A percentile compares a stretch with the other conserved stretches of the same genome.
Conservation (phyloP, 1,139 yeast species). For the Diutina neorugosa region DNA sequence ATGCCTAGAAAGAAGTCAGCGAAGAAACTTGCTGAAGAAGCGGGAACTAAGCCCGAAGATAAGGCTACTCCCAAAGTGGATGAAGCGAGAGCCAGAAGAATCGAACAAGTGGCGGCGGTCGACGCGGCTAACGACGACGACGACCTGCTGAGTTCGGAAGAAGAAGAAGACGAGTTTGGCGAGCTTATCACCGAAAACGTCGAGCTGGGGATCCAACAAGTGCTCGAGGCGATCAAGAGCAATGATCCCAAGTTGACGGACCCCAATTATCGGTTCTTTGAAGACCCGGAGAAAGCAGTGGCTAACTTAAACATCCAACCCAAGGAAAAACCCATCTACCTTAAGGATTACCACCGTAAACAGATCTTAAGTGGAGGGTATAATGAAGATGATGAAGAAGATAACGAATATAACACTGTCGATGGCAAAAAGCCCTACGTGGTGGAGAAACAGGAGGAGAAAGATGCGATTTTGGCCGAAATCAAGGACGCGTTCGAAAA, state of each 20-base stretch:
- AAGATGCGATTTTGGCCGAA: conserved; percentile 57
- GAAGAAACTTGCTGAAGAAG: conserved; percentile 31
- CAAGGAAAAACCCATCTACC: conserved; percentile 66
- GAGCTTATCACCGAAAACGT: conserved; percentile 79
- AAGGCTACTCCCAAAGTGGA: neutral
- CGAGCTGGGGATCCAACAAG: conserved; percentile 66
- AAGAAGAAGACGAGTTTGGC: conserved; percentile 89
- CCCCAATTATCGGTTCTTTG: conserved; percentile 58
- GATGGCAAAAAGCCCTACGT: conserved; percentile 58
- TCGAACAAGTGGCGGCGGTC: conserved; percentile 1
- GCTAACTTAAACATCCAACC: conserved; percentile 12
- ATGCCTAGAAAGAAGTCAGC: conserved; percentile 94
- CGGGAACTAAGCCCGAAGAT: neutral
- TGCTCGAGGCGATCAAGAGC: conserved; percentile 54
- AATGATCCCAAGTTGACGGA: conserved; percentile 58
- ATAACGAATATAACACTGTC: conserved; percentile 29
- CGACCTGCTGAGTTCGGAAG: conserved; percentile 35
- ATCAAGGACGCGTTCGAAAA: conserved; percentile 55
- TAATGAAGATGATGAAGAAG: conserved; percentile 35
- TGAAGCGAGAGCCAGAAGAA: no score
- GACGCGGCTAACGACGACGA: conserved; percentile 9
- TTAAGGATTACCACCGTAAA: conserved; percentile 88
- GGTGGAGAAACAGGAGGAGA: conserved; percentile 65
- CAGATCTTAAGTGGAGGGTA: conserved; percentile 54
- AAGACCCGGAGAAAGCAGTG: conserved; percentile 35